Evolutionary conservation across 257 asterid species (phyloP).

Genomic region (Lycium barbarum): DNA sequence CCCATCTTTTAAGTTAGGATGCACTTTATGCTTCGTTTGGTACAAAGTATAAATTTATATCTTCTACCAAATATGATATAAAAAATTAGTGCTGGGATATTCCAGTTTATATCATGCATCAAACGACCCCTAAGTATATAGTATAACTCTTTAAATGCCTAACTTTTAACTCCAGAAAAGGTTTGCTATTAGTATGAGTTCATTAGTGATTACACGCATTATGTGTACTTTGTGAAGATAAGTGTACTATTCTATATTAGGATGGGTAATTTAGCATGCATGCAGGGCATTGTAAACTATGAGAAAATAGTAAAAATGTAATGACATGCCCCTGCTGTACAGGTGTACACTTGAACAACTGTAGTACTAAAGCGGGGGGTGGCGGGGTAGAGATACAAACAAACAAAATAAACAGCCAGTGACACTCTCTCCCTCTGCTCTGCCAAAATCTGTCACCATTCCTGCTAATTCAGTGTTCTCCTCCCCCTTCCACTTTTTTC

Average conservation of each 20-base stretch:
- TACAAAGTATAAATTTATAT: too few relatives aligned
- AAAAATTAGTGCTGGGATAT: too few relatives aligned
- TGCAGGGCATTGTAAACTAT: neutral
- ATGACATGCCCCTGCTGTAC: neutral
- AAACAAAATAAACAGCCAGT: slow-evolving; percentile 11
- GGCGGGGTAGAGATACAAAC: neutral
- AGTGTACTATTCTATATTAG: too few relatives aligned
- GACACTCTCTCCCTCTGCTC: neutral
- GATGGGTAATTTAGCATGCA: neutral
- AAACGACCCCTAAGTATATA: too few relatives aligned
- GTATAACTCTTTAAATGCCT: neutral
- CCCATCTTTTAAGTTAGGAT: too few relatives aligned
- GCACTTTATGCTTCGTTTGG: too few relatives aligned
- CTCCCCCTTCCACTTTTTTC: neutral
- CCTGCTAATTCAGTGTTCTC: neutral
- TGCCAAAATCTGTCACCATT: neutral
- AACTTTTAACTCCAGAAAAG: neutral
- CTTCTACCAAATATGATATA: too few relatives aligned
- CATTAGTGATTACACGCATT: neutral
- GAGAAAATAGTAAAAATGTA: neutral
- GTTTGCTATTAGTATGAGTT: neutral
- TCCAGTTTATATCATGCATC: too few relatives aligned
- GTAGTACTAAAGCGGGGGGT: neutral
- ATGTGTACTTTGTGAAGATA: neutral
- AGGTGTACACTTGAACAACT: neutral